Conservation (phyloP, 805 yeast species). For the Yarrowia sp. region DNA sequence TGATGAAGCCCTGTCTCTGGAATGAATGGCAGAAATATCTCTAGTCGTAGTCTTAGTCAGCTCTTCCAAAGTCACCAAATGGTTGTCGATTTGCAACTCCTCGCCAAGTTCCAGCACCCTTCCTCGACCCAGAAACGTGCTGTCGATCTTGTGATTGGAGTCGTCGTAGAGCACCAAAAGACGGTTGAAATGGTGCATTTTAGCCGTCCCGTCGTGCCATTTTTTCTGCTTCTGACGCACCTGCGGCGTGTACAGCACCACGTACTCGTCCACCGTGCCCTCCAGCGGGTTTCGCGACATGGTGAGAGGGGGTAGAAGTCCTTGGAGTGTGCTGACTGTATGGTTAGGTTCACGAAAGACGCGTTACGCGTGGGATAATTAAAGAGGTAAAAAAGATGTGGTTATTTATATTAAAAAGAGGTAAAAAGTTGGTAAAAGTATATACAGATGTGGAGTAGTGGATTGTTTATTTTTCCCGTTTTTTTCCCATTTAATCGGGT, state of each 20-base stretch:
- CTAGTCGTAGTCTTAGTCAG: conserved; percentile 26
- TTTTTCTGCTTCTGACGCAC: conserved; percentile 39
- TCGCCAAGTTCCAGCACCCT: conserved; percentile 30
- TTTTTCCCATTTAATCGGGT: no score
- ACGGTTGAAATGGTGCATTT: conserved; percentile 31
- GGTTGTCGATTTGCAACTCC: conserved; percentile 32
- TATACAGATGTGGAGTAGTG: no score
- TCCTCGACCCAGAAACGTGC: conserved; percentile 27
- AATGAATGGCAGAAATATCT: conserved; percentile 25
- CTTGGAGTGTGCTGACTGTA: no score
- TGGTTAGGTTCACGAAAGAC: neutral
- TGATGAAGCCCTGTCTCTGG: no score
- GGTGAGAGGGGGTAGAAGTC: neutral
- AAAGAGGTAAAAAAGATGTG: no score
- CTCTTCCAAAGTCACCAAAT: conserved; percentile 34
- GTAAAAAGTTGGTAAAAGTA: no score
- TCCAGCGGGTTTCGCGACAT: neutral
- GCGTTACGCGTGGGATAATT: neutral
- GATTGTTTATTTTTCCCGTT: no score
- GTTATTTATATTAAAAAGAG: no score
- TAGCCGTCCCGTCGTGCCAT: conserved; percentile 41
- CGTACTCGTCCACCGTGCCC: conserved; percentile 30
- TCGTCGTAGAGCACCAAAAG: conserved; percentile 36
- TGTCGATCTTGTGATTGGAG: conserved; percentile 30
- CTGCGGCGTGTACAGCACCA: conserved; percentile 38